Evolutionary conservation across 768 basidiomycete species (phyloP).

Genomic region (Leccinum arenicola): DNA sequence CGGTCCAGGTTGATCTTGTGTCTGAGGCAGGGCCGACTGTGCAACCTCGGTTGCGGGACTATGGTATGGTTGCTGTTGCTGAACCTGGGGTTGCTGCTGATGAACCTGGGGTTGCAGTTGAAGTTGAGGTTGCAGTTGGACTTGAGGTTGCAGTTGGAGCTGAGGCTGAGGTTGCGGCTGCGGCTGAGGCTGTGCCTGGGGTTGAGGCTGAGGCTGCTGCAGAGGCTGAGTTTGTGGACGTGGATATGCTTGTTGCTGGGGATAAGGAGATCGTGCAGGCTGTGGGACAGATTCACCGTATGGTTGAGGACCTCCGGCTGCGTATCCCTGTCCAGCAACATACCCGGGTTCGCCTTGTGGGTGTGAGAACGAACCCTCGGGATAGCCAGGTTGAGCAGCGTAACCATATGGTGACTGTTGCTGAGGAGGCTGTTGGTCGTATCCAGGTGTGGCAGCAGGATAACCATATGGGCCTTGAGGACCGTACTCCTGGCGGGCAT

Average conservation of each 20-base stretch:
- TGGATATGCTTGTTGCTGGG: conserved; percentile 31
- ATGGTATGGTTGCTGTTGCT: conserved; percentile 25
- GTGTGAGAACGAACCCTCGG: conserved; percentile 27
- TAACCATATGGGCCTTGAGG: conserved; percentile 49
- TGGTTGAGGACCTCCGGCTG: conserved; percentile 16
- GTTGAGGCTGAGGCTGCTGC: conserved; percentile 21
- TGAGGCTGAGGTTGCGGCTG: conserved; percentile 32
- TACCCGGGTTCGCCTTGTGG: conserved; percentile 26
- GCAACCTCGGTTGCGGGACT: conserved; percentile 6
- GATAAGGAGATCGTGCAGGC: conserved; percentile 30
- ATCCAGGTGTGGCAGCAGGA: conserved; percentile 32
- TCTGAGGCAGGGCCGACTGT: conserved; percentile 12
- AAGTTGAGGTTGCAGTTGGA: conserved; percentile 31
- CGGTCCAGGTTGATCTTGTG: conserved; percentile 12
- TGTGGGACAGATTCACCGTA: conserved; percentile 24
- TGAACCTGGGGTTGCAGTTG: conserved; percentile 31
- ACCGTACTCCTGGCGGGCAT: conserved; percentile 31
- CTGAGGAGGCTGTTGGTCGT: conserved; percentile 43
- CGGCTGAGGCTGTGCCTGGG: conserved; percentile 19
- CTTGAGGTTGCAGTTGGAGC: conserved; percentile 32
- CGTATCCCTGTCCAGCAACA: conserved; percentile 22
- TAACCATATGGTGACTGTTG: conserved; percentile 30
- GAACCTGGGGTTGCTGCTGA: conserved; percentile 31
- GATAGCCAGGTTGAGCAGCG: conserved; percentile 20
- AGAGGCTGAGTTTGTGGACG: conserved; percentile 40